A percentile compares a stretch with the other conserved stretches of the same genome.
Conservation (phyloP, 1,139 yeast genomes). For the Eremothecium coryli region DNA sequence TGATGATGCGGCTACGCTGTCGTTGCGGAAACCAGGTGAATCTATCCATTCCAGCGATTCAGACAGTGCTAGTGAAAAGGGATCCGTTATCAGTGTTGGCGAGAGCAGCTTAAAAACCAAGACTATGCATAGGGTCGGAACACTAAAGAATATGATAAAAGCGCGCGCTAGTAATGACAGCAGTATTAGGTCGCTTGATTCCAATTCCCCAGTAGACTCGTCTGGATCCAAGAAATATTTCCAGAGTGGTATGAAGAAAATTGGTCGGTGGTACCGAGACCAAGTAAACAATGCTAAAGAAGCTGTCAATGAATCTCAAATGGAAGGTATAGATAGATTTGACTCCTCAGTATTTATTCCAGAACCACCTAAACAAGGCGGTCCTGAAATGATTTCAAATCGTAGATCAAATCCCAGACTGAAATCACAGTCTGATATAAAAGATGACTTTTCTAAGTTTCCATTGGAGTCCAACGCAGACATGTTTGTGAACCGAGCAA, state of each 20-base stretch:
- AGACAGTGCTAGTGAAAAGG: slow-evolving; percentile 5
- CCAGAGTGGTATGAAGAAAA: slow-evolving; percentile 42
- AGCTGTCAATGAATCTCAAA: slow-evolving; percentile 8
- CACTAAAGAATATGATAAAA: slow-evolving; percentile 3
- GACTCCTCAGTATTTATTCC: neutral
- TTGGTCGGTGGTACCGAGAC: slow-evolving; percentile 66
- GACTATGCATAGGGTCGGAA: slow-evolving; percentile 4
- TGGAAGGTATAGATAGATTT: neutral
- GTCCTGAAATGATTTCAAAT: slow-evolving; percentile 28
- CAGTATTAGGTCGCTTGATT: slow-evolving; percentile 2
- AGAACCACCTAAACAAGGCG: slow-evolving; percentile 4
- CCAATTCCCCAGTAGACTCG: slow-evolving; percentile 18
- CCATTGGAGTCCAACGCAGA: slow-evolving; percentile 17
- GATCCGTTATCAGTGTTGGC: neutral
- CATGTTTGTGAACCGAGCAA: slow-evolving; percentile 26
- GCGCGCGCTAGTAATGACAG: slow-evolving; percentile 2
- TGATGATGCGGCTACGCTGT: slow-evolving; percentile 1
- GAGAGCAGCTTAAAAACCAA: slow-evolving; percentile 4
- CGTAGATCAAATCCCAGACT: slow-evolving; percentile 23
- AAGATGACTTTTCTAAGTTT: slow-evolving; percentile 1
- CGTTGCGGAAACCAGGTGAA: neutral
- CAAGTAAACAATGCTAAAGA: slow-evolving; percentile 26
- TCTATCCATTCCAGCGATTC: slow-evolving; percentile 3
- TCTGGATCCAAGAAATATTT: slow-evolving; percentile 31
- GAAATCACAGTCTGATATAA: slow-evolving; percentile 8